Evolutionary conservation across 768 basidiomycete genomes (phyloP), one percentile per base, ranked within the genome.

Genomic region (Fistulinella prunicolor): DNA sequence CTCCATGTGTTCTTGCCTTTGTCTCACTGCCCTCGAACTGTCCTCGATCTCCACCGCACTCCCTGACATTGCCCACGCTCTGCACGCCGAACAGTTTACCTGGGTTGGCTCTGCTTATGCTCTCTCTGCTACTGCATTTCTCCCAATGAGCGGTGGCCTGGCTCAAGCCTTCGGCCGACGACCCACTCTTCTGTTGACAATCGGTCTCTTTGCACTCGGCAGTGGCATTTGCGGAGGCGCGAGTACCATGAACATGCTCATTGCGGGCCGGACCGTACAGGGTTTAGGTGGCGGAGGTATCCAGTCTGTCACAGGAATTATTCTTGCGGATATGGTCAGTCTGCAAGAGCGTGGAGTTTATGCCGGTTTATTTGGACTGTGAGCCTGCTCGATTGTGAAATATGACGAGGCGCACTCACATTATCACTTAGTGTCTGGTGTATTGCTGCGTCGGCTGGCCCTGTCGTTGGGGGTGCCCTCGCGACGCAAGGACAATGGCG

Each of bases 91-190:
- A 32, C 57, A 72, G 19, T 77, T 73, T 43, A 51, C 69, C 1
- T 80, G 78, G 79, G 63, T 79, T 17, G 75, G 69, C 1, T 58
- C 67, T 2, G 71, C 75, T 4, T 81, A 74, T 48, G 62, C 71
- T 0, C 44, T 80, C 3, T 30, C 74, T 1, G 64, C 67, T 0
- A 71, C 76, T 3, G 70, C 73, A 0, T 54, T 74, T 40, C 59
- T 78, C 7, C 76, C 75, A 0, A 51, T 73, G 50, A 63, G 63
- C 21, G 73, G 74, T 4, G 64, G 65, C 12, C 54, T 74, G 0
- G 69, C 71, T 4, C 59, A 73, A 53, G 59, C 70, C 1, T 74
- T 78, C 41, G 76, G 76, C 5, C 63, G 75, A 0, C 55, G 60
- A 6, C 62, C 68, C 1, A 54, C 67, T 14, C 50, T 73, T 17